A percentile compares a stretch with the other conserved stretches of the same genome.
These are phyloP conservation scores for Cardamine resedifolia DNA, from an alignment of 345 rosid genomes.

Conservation along the genomic window DNA sequence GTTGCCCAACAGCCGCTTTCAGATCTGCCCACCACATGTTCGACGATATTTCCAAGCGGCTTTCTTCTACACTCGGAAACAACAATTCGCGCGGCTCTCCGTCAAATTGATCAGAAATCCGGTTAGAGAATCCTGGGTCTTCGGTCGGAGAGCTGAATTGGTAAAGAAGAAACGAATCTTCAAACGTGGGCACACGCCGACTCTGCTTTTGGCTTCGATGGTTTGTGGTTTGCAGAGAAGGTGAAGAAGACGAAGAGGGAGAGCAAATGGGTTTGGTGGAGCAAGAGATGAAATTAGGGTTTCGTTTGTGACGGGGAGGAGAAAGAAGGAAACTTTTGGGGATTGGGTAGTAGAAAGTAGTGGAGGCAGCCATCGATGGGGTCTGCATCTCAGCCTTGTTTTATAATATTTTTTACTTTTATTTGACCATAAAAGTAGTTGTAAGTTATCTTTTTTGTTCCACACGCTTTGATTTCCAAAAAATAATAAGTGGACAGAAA, in stretches of 20 bases:
- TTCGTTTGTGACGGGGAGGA: slow-evolving; percentile 26
- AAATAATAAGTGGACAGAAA: slow-evolving; percentile 15
- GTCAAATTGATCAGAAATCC: slow-evolving; percentile 42
- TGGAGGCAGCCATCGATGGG: slow-evolving; percentile 43
- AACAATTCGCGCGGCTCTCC: slow-evolving; percentile 31
- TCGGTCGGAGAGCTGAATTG: slow-evolving; percentile 45
- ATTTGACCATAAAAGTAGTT: slow-evolving; percentile 10
- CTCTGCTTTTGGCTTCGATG: slow-evolving; percentile 43
- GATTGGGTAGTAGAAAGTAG: slow-evolving; percentile 38
- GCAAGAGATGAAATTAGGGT: slow-evolving; percentile 40
- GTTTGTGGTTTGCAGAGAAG: slow-evolving; percentile 43
- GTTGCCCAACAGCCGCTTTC: slow-evolving; percentile 87
- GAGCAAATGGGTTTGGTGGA: slow-evolving; percentile 36
- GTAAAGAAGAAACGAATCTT: slow-evolving; percentile 36
- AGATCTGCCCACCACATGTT: slow-evolving; percentile 97
- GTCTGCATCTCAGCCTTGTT: slow-evolving; percentile 46
- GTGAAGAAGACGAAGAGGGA: slow-evolving; percentile 27
- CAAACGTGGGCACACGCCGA: slow-evolving; percentile 24
- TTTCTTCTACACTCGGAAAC: neutral
- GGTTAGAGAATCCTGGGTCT: slow-evolving; percentile 22
- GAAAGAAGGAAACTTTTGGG: slow-evolving; percentile 40
- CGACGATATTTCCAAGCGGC: slow-evolving; percentile 45
- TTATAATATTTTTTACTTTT: slow-evolving; percentile 22
- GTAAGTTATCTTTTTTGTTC: slow-evolving; percentile 22
- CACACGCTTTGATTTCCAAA: slow-evolving; percentile 24